A percentile compares a stretch with the other conserved stretches of the same genome.
These are phyloP conservation scores for Dendrobium chrysotoxum DNA, from an alignment of 106 monocot genomes.

Conservation along the genomic window DNA sequence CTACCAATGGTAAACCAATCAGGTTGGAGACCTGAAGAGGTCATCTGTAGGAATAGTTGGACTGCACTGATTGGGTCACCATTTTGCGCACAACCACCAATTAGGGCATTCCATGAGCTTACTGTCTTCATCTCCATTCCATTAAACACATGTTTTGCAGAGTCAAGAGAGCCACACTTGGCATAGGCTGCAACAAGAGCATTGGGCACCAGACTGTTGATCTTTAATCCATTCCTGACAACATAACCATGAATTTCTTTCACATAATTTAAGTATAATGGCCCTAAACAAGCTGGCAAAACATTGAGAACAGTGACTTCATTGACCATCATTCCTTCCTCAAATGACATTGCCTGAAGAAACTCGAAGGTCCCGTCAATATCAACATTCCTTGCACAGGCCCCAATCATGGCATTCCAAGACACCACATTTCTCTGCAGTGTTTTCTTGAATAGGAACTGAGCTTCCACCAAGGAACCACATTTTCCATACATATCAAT, in stretches of 20 bases:
- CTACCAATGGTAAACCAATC: too few relatives aligned
- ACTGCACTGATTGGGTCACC: constrained; percentile 48
- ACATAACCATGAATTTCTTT: constrained; percentile 61
- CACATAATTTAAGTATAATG: constrained; percentile 18
- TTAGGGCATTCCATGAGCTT: constrained; percentile 63
- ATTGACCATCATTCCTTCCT: constrained; percentile 24
- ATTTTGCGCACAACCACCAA: constrained; percentile 69
- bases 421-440: constrained; percentile 23
- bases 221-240: constrained; percentile 33
- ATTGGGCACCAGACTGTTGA: constrained; percentile 42
- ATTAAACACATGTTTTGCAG: constrained; percentile 30
- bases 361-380: constrained; percentile 21
- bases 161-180: constrained; percentile 43
- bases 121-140: constrained; percentile 30
- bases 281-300: constrained; percentile 33
- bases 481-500: constrained; percentile 63
- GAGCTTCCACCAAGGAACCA: constrained; percentile 32
- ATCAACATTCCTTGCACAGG: constrained; percentile 52
- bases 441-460: constrained; percentile 19
- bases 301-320: constrained; percentile 62
- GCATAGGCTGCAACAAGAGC: constrained; percentile 60
- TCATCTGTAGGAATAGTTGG: constrained; percentile 39
- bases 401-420: constrained; percentile 36
- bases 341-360: constrained; percentile 27
- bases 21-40: background rate